Evolutionary conservation across 1,284 basidiomycete genomes (phyloP).

Genomic region (Trametes pubescens): DNA sequence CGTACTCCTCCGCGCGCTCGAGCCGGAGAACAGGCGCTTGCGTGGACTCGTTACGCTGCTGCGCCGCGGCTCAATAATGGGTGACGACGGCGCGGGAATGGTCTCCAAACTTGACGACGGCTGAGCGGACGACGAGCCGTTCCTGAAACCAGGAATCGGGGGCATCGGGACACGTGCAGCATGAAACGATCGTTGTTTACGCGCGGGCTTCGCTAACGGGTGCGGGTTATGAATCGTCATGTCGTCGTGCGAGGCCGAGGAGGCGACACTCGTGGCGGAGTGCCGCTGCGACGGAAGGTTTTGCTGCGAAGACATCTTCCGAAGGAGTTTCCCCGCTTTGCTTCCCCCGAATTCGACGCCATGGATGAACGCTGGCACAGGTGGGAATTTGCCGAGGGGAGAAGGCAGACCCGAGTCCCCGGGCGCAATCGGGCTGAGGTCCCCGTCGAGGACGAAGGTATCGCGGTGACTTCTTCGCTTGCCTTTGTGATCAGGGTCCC

Average conservation of each 20-base stretch:
- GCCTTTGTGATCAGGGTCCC: constrained; percentile 22
- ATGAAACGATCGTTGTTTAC: constrained; percentile 50
- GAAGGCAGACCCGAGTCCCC: constrained; percentile 20
- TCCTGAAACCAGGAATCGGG: constrained; percentile 42
- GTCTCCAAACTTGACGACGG: constrained; percentile 28
- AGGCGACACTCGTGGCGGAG: constrained; percentile 35
- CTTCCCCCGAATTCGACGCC: constrained; percentile 20
- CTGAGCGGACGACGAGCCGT: constrained; percentile 35
- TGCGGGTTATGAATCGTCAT: constrained; percentile 14
- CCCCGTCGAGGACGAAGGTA: constrained; percentile 23
- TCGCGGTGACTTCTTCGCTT: constrained; percentile 25
- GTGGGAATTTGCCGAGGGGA: constrained; percentile 33
- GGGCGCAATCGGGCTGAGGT: constrained; percentile 14
- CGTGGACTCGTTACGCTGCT: constrained; percentile 41
- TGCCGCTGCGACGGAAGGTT: constrained; percentile 50
- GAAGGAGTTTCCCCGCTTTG: constrained; percentile 52
- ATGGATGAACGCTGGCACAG: constrained; percentile 26
- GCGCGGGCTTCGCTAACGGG: constrained; percentile 35
- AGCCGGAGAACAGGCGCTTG: constrained; percentile 69
- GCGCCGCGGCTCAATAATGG: constrained; percentile 30
- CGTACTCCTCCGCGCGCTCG: constrained; percentile 58
- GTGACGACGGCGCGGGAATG: constrained; percentile 33
- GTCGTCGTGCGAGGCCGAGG: constrained; percentile 37
- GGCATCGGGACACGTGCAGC: constrained; percentile 46
- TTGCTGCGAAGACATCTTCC: constrained; percentile 66